phyloP scores from a whole-genome alignment of 345 rosid genomes.

The Syzygium grande region DNA sequence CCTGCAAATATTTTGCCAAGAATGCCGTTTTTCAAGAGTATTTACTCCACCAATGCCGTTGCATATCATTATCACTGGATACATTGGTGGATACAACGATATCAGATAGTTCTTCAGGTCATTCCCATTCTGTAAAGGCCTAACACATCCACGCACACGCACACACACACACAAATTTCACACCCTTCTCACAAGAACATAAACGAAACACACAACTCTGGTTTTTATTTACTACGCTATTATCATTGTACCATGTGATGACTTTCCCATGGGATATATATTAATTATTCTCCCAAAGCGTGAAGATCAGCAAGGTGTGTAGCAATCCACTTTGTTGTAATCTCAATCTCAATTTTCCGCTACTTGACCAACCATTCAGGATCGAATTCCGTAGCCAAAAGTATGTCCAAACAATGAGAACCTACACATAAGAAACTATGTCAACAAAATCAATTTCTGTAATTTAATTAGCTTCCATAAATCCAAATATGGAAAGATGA shows the following conservation, averaged over 20 bases:
- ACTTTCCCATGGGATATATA: background rate
- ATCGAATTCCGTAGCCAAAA: background rate
- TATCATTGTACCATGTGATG: background rate
- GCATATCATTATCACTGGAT: slow-evolving; percentile 21
- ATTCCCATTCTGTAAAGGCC: background rate
- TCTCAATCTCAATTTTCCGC: background rate
- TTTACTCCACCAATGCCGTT: slow-evolving; percentile 3
- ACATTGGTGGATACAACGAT: background rate
- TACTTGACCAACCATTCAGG: background rate
- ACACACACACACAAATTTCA: background rate
- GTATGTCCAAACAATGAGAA: background rate
- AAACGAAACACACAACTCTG: background rate
- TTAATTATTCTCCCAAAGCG: background rate
- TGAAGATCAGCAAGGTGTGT: background rate
- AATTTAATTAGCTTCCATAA: background rate
- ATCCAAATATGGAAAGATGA: background rate
- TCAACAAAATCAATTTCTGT: background rate
- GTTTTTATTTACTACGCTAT: background rate
- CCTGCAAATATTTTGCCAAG: background rate
- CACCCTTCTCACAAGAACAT: background rate
- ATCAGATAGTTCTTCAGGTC: background rate
- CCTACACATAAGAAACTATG: background rate
- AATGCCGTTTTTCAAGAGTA: background rate
- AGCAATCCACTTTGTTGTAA: background rate
- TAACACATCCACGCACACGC: background rate